phyloP scores from a whole-genome alignment of 345 rosid genomes.

The Lepidium sativum region DNA sequence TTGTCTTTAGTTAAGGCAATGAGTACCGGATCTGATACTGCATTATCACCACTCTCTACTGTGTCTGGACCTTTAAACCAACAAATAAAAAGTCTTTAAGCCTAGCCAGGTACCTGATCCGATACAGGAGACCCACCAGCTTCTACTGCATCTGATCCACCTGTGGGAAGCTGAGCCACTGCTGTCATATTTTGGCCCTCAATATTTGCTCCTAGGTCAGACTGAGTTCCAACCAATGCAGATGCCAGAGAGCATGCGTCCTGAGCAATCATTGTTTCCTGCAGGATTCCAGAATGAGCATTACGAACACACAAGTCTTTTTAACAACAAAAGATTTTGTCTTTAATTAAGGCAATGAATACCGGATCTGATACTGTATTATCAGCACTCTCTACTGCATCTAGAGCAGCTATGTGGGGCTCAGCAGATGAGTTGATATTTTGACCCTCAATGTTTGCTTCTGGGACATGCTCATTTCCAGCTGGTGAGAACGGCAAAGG shows the following conservation, averaged over 20 bases:
- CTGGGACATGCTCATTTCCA: constrained; percentile 10
- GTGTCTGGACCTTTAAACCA: no score
- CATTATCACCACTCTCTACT: constrained; percentile 13
- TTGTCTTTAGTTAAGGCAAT: not conserved
- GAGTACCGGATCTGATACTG: constrained; percentile 13
- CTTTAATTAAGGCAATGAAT: not conserved
- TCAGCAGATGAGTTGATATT: constrained; percentile 16
- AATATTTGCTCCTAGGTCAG: not conserved
- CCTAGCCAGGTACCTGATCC: constrained; percentile 17
- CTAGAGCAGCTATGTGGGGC: constrained; percentile 7
- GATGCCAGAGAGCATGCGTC: constrained; percentile 14
- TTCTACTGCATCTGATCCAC: constrained; percentile 6
- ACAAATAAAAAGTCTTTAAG: not conserved
- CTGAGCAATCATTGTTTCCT: constrained; percentile 4
- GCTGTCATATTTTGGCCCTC: constrained; percentile 7
- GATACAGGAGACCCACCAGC: not conserved
- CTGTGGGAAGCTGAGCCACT: constrained; percentile 6
- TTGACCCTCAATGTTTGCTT: constrained; percentile 4
- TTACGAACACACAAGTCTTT: not conserved
- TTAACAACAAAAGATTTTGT: not conserved
- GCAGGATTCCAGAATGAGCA: not conserved
- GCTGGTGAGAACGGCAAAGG: constrained; percentile 13
- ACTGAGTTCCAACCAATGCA: constrained; percentile 19
- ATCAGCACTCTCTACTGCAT: constrained; percentile 14
- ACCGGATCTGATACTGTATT: constrained; percentile 13